Evolutionary conservation across 2,329 filamentous ascomycete genomes (phyloP).

Genomic region (Fusarium graminum): DNA sequence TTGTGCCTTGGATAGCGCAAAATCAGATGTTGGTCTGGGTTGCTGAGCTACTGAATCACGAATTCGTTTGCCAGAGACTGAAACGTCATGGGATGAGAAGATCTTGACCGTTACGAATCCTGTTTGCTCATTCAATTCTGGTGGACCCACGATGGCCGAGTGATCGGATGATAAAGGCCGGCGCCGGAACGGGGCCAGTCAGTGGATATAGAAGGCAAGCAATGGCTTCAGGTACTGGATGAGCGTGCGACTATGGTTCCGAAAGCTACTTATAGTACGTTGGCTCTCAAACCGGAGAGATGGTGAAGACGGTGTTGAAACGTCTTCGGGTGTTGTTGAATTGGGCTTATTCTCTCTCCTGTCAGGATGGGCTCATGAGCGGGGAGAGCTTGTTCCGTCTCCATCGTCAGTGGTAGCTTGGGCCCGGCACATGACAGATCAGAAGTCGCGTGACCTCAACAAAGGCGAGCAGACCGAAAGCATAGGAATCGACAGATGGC

Average conservation of each 20-base stretch:
- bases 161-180: slow-evolving; percentile 48
- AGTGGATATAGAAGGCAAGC: slow-evolving; percentile 30
- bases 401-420: slow-evolving; percentile 32
- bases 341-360: slow-evolving; percentile 7
- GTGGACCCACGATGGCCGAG: slow-evolving; percentile 49
- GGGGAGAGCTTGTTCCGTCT: slow-evolving; percentile 38
- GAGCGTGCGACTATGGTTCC: background rate
- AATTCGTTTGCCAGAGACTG: slow-evolving; percentile 37
- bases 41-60: slow-evolving; percentile 41
- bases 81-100: slow-evolving; percentile 45
- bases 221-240: slow-evolving; percentile 19
- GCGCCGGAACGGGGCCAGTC: slow-evolving; percentile 44
- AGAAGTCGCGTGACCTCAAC: slow-evolving; percentile 39
- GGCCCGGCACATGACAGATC: slow-evolving; percentile 39
- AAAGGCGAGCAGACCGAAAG: slow-evolving; percentile 13
- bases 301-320: slow-evolving; percentile 1
- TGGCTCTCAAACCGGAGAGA: background rate
- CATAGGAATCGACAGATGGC: slow-evolving; percentile 21
- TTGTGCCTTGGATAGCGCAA: slow-evolving; percentile 9
- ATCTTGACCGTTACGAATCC: slow-evolving; percentile 23
- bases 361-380: slow-evolving; percentile 35
- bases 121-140: slow-evolving; percentile 42
- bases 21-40: slow-evolving; percentile 25
- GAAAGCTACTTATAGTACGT: background rate
- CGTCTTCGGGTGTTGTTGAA: slow-evolving; percentile 2